A percentile compares a stretch with the other conserved stretches of the same genome.
phyloP scores from a whole-genome alignment of 768 basidiomycete species.

The Tricholoma flavovirens region DNA sequence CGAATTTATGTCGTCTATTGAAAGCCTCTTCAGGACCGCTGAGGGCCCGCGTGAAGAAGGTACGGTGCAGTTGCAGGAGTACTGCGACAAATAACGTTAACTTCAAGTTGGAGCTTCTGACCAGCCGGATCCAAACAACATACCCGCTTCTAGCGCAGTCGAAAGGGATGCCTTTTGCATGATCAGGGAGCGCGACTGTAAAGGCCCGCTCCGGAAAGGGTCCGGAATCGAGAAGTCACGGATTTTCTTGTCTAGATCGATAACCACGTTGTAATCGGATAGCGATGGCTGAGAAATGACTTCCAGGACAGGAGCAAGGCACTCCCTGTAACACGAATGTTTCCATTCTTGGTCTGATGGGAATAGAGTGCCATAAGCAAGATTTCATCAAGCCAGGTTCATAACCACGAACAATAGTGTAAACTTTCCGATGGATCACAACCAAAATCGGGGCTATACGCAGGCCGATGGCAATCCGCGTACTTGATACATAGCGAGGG shows the following conservation, averaged over 20 bases:
- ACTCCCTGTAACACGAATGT: slow-evolving; percentile 54
- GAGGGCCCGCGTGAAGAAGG: slow-evolving; percentile 62
- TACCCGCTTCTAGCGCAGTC: slow-evolving; percentile 60
- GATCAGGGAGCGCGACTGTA: slow-evolving; percentile 39
- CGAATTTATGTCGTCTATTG: slow-evolving; percentile 57
- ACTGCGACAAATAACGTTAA: slow-evolving; percentile 37
- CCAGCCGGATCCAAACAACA: slow-evolving; percentile 7
- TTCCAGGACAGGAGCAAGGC: slow-evolving; percentile 57
- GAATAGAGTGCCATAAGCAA: slow-evolving; percentile 4
- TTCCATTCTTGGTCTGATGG: slow-evolving; percentile 65
- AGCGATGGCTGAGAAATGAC: slow-evolving; percentile 47
- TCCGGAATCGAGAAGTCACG: slow-evolving; percentile 57
- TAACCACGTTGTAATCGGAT: slow-evolving; percentile 42
- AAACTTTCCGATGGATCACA: slow-evolving; percentile 31
- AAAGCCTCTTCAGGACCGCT: slow-evolving; percentile 53
- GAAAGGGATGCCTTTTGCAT: slow-evolving; percentile 58
- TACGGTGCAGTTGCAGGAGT: slow-evolving; percentile 59
- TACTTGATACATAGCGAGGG: slow-evolving; percentile 58
- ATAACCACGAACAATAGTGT: slow-evolving; percentile 35
- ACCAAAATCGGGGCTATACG: slow-evolving; percentile 36
- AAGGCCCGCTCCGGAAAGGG: slow-evolving; percentile 37
- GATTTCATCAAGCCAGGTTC: background rate
- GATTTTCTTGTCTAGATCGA: slow-evolving; percentile 53
- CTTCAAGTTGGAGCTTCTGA: background rate
- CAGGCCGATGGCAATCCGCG: slow-evolving; percentile 51